Conservation (phyloP, 2,329 filamentous ascomycete genomes). For the Trichoderma koningii region DNA sequence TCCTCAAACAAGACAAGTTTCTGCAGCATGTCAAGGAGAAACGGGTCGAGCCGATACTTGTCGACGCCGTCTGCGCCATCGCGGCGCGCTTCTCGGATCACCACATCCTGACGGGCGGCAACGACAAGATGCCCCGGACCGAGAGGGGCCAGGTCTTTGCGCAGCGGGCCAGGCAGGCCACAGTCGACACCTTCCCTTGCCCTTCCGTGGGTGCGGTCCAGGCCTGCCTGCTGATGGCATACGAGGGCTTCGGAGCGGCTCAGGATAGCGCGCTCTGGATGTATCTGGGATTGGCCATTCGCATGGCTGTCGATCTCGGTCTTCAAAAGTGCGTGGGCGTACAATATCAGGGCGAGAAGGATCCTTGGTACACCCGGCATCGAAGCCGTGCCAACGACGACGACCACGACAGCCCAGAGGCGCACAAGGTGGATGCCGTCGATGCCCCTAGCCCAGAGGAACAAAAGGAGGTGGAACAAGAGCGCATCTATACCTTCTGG, state of each 20-base stretch:
- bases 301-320: slow-evolving; percentile 78
- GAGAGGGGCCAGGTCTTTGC: slow-evolving; percentile 79
- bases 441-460: slow-evolving; percentile 51
- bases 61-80: slow-evolving; percentile 82
- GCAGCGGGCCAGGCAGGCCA: slow-evolving; percentile 77
- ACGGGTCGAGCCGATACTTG: slow-evolving; percentile 77
- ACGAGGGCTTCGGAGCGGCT: slow-evolving; percentile 85
- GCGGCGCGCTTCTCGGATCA: slow-evolving; percentile 77
- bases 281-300: slow-evolving; percentile 85
- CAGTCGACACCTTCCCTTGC: slow-evolving; percentile 80
- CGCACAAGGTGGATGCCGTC: slow-evolving; percentile 44
- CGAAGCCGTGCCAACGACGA: slow-evolving; percentile 44
- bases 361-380: slow-evolving; percentile 51
- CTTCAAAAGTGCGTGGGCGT: slow-evolving; percentile 80
- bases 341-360: slow-evolving; percentile 57
- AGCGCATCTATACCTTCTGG: slow-evolving; percentile 87
- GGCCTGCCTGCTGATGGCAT: slow-evolving; percentile 79
- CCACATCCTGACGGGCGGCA: slow-evolving; percentile 50
- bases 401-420: slow-evolving; percentile 43
- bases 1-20: slow-evolving; percentile 72
- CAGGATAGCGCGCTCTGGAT: slow-evolving; percentile 92
- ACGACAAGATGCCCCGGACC: slow-evolving; percentile 55
- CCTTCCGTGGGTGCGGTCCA: slow-evolving; percentile 83
- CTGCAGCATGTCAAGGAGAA: slow-evolving; percentile 77
- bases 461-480: slow-evolving; percentile 70